Conservation (phyloP, 345 rosid species). For the Hibiscus syriacus region DNA sequence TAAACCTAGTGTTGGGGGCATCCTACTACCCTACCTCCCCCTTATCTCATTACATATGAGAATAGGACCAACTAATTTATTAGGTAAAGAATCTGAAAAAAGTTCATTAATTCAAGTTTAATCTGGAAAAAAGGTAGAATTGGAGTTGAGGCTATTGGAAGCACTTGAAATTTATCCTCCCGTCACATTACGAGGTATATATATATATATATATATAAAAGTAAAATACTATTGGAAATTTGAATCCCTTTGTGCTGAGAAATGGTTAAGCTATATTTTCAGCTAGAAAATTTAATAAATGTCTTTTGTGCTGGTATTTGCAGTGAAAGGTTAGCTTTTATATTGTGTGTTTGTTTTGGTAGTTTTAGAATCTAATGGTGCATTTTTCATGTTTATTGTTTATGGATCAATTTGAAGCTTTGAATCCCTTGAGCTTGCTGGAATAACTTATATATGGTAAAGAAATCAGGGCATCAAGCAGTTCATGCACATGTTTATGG, state of each 20-base stretch:
- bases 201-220: neutral
- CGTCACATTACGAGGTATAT: constrained; percentile 64
- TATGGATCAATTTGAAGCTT: neutral
- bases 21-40: too few species aligned
- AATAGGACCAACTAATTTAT: too few species aligned
- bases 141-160: constrained; percentile 86
- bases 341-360: neutral
- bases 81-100: too few species aligned
- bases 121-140: too few species aligned
- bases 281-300: neutral
- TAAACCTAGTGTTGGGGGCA: too few species aligned
- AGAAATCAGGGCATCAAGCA: neutral
- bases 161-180: constrained; percentile 95
- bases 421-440: too few species aligned
- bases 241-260: neutral
- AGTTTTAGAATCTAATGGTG: neutral
- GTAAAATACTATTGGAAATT: neutral
- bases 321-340: neutral
- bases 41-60: too few species aligned
- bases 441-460: too few species aligned
- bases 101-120: too few species aligned
- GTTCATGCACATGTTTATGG: neutral
- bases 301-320: neutral
- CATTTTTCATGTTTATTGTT: neutral
- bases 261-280: neutral